Evolutionary conservation across 1,284 basidiomycete species (phyloP), one percentile per base, ranked within the genome.

Genomic region (Rhodotorula sp.): DNA sequence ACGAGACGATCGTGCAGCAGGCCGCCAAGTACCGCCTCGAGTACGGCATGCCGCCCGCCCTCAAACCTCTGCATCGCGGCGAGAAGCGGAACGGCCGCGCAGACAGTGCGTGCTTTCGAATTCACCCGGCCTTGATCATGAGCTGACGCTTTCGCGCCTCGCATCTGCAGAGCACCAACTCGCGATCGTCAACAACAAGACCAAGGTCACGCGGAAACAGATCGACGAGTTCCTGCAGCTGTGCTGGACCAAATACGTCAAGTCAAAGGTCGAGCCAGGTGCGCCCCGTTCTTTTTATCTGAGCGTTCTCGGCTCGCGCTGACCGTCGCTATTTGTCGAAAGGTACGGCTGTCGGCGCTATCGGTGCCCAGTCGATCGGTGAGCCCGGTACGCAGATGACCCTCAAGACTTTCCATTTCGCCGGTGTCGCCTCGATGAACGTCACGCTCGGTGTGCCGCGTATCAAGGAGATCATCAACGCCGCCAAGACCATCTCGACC

Each of bases 321-420:
- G 57, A 42, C 44, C 4, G 78, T 29, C 66, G 51, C 54, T 17
- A 26, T 20, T 44, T 8, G 30, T 5, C 10, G 4, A 4, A 58
- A 91, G 91, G 93, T 24, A 95, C 94, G 0, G 98, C 96, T 8
- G 96, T 99, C 26, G 96, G 96, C 62, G 96, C 96, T 24, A 93
- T 99, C 59, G 96, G 96, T 24, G 96, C 96, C 2, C 96, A 99
- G 80, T 99, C 96, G 12, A 99, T 99, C 75, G 96, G 96, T 80
- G 96, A 99, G 82, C 96, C 96, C 2, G 96, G 96, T 67, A 99
- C 96, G 4, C 96, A 99, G 80, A 99, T 99, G 96, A 99, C 96
- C 12, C 82, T 99, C 75, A 99, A 99, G 83, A 99, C 96, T 71
- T 99, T 99, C 88, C 96, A 99, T 85, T 99, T 99, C 83, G 96